Percentiles rank a stretch among this genome's conserved stretches.
Evolutionary conservation across 352 stramenopile genomes (phyloP).

Genomic region (Globisporangium lucens): DNA sequence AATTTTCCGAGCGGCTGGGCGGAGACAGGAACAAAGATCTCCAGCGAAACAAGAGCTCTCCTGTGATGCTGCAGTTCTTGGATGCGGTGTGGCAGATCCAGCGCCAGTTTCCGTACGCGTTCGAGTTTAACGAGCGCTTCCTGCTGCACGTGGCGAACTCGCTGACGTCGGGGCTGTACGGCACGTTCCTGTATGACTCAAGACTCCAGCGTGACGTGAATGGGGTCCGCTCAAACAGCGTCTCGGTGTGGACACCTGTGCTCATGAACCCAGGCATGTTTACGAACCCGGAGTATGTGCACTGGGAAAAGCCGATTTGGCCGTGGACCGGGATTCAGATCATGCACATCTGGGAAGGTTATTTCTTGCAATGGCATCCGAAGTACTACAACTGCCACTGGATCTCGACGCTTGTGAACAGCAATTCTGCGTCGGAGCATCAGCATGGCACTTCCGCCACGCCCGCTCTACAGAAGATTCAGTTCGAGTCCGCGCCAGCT

Average conservation of each 20-base stretch:
- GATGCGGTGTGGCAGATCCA: constrained; percentile 84
- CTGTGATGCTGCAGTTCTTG: constrained; percentile 87
- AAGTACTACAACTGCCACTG: constrained; percentile 81
- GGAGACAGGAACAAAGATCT: constrained; percentile 74
- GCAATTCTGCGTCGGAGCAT: constrained; percentile 7
- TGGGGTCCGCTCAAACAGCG: constrained; percentile 42
- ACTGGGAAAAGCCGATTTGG: constrained; percentile 61
- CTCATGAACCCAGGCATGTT: constrained; percentile 47
- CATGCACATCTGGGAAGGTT: constrained; percentile 77
- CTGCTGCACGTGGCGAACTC: constrained; percentile 79
- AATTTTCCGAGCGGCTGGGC: constrained; percentile 69
- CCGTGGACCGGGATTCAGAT: constrained; percentile 79
- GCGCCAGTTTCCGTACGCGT: constrained; percentile 73
- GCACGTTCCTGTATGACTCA: constrained; percentile 81
- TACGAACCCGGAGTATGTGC: constrained; percentile 49
- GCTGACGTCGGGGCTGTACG: constrained; percentile 76
- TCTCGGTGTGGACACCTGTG: constrained; percentile 82
- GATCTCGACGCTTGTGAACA: constrained; percentile 49
- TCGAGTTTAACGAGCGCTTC: constrained; percentile 87
- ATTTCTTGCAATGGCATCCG: constrained; percentile 86
- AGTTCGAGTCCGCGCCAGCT: constrained; percentile 3
- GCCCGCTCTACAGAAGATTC: constrained; percentile 11
- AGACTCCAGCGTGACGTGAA: constrained; percentile 68
- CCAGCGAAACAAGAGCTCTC: constrained; percentile 73
- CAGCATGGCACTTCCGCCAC: neutral